Evolutionary conservation across 495 filamentous ascomycete species (phyloP).

Genomic region (Neurospora sp.): DNA sequence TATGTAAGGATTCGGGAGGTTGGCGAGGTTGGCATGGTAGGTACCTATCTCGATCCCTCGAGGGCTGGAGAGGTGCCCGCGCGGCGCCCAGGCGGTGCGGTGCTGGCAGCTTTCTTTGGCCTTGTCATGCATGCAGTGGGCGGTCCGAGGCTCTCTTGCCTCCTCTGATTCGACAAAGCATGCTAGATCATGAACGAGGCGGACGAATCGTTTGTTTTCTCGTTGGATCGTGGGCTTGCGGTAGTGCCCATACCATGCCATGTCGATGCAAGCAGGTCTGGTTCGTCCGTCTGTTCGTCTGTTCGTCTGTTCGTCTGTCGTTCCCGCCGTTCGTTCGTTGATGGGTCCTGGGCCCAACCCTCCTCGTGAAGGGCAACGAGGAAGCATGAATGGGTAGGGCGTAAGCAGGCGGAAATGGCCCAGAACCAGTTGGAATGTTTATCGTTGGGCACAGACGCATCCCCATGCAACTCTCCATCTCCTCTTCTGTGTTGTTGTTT

Average conservation of each 20-base stretch:
- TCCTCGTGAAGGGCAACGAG: not conserved
- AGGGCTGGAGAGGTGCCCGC: not conserved
- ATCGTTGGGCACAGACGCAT: not conserved
- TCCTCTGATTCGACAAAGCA: conserved; percentile 10
- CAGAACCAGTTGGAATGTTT: not conserved
- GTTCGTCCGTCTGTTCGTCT: not conserved
- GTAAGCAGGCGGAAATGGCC: not conserved
- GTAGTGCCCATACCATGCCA: not conserved
- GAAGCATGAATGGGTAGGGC: not conserved
- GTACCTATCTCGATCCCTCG: not conserved
- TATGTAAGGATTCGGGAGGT: not conserved
- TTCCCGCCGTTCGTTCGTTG: not conserved
- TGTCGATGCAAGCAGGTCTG: not conserved
- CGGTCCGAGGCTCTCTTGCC: not conserved
- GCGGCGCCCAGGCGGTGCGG: not conserved
- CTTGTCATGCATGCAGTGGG: conserved; percentile 13
- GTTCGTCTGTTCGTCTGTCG: not conserved
- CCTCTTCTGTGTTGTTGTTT: not conserved
- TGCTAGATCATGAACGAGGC: not conserved
- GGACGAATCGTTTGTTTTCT: not conserved
- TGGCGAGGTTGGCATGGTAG: not conserved
- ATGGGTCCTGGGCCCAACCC: not conserved
- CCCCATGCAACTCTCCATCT: not conserved
- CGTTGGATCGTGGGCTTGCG: not conserved
- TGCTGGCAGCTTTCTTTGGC: conserved; percentile 13